Base-by-base conservation (phyloP, 805 yeast species). In the Blastobotrys parvus region DNA sequence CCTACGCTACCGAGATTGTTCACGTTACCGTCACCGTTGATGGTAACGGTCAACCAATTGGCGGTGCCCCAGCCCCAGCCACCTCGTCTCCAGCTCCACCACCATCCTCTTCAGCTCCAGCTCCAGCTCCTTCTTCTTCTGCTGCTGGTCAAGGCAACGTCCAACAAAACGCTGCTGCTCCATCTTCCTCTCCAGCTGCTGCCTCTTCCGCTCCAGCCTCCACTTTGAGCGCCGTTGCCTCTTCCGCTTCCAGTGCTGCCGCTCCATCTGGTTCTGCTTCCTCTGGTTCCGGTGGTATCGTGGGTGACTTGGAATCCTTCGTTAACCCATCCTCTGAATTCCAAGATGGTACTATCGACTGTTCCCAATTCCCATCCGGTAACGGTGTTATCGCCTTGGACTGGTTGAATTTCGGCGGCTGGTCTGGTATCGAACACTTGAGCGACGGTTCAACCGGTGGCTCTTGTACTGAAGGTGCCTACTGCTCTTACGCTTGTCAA, bases 401-500 rank as follows among this genome's bases (percentile, higher is more conserved):
- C 68, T 72, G 72, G 72, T 71, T 80, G 39, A 84, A 81, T 32
- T 76, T 78, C 51, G 94, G 92, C 51, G 95, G 95, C 55, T 82
- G 78, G 77, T 74, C 94, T 42, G 87, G 90, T 57, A 72, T 86
- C 59, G 77, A 78, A 68, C 60, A 54, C 52, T 56, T 62, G 59
- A 69, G 73, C 59, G 63, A 67, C 44, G 72, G 75, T 50, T 75
- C 86, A 49, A 72, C 82, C 41, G 70, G 74, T 44, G 63, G 70
- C 38, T 58, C 74, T 38, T 90, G 98, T 74, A 63, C 70, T 50
- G 96, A 89, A 55, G 97, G 97, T 46, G 77, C 77, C 58, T 87
- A 85, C 79, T 90, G 98, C 71, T 90, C 97, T 46, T 90, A 90
- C 68, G 95, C 97, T 47, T 90, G 98, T 73, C 94, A 88, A 72